Percentiles rank a stretch among this genome's conserved stretches.
Conservation (phyloP, 1,284 basidiomycete species). For the Ustilago crameri region DNA sequence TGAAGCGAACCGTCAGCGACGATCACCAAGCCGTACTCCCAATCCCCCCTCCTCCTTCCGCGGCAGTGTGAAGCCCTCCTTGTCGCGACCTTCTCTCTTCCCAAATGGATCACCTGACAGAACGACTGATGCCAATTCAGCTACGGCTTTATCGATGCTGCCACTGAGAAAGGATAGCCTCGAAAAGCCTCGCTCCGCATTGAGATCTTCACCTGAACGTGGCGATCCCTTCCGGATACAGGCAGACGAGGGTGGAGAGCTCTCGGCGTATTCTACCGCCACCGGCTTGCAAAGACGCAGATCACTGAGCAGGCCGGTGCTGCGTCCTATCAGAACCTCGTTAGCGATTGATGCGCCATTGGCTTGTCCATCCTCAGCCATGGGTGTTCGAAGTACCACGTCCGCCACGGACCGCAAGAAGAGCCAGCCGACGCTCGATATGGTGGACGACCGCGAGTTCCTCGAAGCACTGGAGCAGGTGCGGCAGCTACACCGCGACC, state of each 20-base stretch:
- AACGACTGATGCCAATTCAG: not conserved
- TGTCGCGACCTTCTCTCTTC: constrained; percentile 6
- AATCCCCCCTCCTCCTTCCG: constrained; percentile 39
- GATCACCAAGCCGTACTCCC: constrained; percentile 25
- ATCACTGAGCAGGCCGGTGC: constrained; percentile 28
- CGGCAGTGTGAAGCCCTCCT: not conserved
- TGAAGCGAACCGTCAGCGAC: constrained; percentile 4
- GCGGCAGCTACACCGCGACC: constrained; percentile 49
- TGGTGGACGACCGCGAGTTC: constrained; percentile 62
- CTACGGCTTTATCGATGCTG: not conserved
- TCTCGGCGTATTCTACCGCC: not conserved
- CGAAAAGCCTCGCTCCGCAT: not conserved
- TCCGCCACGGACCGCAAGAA: constrained; percentile 44
- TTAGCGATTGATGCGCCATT: constrained; percentile 8
- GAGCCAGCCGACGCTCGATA: constrained; percentile 61
- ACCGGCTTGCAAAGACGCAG: constrained; percentile 15
- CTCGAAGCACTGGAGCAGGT: constrained; percentile 60
- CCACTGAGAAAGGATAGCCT: not conserved
- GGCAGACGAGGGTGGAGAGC: not conserved
- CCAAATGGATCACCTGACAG: constrained; percentile 14
- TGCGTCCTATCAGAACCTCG: constrained; percentile 27
- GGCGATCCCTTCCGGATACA: not conserved
- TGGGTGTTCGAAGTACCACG: constrained; percentile 27
- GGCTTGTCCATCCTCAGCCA: constrained; percentile 28
- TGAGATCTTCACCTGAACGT: not conserved